Conservation (phyloP, 2,329 filamentous ascomycete genomes). For the Drechslerella dactyloides region DNA sequence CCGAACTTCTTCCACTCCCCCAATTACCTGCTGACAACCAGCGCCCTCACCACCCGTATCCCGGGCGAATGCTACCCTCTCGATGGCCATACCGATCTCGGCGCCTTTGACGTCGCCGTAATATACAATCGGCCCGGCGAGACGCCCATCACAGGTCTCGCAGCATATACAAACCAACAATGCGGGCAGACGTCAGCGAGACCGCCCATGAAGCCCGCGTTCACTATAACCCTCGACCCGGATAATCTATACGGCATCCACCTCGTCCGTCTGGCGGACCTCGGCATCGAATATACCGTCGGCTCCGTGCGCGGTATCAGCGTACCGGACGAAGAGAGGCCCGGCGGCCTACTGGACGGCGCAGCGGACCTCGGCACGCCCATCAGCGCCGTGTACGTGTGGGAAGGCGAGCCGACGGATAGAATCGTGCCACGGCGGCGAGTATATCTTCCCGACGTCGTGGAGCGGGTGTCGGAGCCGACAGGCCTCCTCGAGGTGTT, state of each 20-base stretch:
- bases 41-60: neutral
- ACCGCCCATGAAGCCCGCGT: neutral
- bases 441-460: constrained; percentile 5
- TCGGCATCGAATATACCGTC: neutral
- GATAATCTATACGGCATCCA: constrained; percentile 18
- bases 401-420: constrained; percentile 10
- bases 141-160: constrained; percentile 1
- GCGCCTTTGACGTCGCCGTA: constrained; percentile 6
- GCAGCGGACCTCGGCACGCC: neutral
- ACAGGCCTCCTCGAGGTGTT: neutral
- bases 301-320: constrained; percentile 6
- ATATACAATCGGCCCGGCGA: constrained; percentile 5
- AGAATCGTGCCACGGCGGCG: neutral
- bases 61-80: constrained; percentile 1
- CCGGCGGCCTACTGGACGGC: constrained; percentile 9
- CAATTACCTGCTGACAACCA: constrained; percentile 6
- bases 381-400: constrained; percentile 8
- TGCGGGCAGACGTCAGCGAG: neutral
- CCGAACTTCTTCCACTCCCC: constrained; percentile 8
- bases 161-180: neutral
- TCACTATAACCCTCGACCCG: constrained; percentile 12
- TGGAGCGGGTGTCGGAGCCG: neutral
- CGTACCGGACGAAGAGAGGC: neutral
- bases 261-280: neutral
- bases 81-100: neutral